Conservation (phyloP, 495 filamentous ascomycete genomes). For the Tuber aestivum region DNA sequence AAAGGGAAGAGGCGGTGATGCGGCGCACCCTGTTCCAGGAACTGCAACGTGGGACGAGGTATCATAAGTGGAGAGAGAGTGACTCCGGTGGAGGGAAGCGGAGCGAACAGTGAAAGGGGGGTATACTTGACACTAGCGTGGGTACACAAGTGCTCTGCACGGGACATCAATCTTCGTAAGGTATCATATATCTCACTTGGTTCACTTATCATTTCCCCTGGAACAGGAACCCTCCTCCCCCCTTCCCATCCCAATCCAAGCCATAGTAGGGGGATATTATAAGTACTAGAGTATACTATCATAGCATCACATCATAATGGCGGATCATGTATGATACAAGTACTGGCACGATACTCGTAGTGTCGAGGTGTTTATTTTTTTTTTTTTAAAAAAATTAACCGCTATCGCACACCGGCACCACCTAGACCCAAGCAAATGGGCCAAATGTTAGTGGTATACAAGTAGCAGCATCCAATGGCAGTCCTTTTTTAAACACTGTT, state of each 20-base stretch:
- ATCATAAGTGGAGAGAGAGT: background rate
- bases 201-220: background rate
- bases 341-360: background rate
- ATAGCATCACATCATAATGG: background rate
- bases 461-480: background rate
- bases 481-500: background rate
- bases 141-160: background rate
- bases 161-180: background rate
- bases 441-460: background rate
- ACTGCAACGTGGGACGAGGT: background rate
- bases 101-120: background rate
- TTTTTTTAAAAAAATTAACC: too few relatives aligned
- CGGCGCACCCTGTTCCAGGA: background rate
- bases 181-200: background rate
- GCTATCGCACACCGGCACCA: background rate
- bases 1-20: background rate
- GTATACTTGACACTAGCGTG: background rate
- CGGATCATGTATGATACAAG: background rate
- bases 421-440: background rate
- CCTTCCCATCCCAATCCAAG: background rate
- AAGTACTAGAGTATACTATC: background rate
- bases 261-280: background rate
- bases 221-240: background rate
- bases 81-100: background rate
- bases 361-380: background rate